Evolutionary conservation across 768 basidiomycete species (phyloP).

Genomic region (Naganishia antarctica): DNA sequence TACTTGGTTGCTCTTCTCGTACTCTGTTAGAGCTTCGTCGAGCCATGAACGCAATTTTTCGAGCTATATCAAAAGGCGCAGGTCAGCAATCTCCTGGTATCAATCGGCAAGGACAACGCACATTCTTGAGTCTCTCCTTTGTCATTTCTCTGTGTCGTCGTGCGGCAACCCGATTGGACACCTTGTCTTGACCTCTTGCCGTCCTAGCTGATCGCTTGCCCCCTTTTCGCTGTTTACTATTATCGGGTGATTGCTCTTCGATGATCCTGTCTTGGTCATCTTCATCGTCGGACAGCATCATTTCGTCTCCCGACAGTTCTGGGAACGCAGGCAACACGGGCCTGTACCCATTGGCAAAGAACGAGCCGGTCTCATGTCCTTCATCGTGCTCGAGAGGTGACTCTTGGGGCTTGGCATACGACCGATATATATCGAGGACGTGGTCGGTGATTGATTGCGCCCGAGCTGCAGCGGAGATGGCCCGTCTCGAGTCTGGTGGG

Average conservation of each 20-base stretch:
- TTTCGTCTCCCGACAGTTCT: constrained; percentile 6
- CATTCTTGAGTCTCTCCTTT: constrained; percentile 23
- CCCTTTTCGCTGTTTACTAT: background rate
- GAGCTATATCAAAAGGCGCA: background rate
- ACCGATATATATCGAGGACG: background rate
- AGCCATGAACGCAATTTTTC: constrained; percentile 20
- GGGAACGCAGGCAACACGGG: constrained; percentile 14
- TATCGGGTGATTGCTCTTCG: background rate
- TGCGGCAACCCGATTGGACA: constrained; percentile 22
- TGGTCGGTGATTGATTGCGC: constrained; percentile 17
- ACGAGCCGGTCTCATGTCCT: background rate
- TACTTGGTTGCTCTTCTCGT: constrained; percentile 22
- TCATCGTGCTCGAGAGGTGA: background rate
- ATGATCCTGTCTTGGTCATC: background rate
- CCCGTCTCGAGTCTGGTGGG: background rate
- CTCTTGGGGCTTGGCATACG: constrained; percentile 11
- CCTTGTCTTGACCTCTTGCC: constrained; percentile 1
- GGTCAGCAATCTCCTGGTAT: background rate
- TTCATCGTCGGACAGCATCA: constrained; percentile 2
- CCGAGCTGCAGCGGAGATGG: constrained; percentile 9
- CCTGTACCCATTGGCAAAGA: background rate
- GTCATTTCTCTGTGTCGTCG: constrained; percentile 26
- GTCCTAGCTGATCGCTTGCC: background rate
- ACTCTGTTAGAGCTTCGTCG: constrained; percentile 11
- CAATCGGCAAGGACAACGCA: background rate